phyloP scores from a whole-genome alignment of 768 basidiomycete species.

The Agaricus bisporus region DNA sequence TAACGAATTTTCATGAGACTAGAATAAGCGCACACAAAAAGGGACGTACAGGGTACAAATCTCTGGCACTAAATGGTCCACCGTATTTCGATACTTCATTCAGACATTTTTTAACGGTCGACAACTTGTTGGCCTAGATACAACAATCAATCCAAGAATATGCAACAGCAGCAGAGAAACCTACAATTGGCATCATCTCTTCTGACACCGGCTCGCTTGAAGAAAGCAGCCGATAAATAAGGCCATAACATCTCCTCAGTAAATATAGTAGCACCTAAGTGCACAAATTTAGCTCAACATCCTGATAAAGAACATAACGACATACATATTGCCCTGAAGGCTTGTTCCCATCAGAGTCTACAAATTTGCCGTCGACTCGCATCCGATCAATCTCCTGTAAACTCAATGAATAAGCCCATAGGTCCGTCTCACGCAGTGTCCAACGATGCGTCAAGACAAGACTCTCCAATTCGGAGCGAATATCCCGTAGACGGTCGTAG shows the following conservation, averaged over 20 bases:
- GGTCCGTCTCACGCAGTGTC: slow-evolving; percentile 91
- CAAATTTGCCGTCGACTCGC: slow-evolving; percentile 95
- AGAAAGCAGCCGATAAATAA: slow-evolving; percentile 89
- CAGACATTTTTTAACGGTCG: slow-evolving; percentile 93
- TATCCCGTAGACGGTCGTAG: slow-evolving; percentile 83
- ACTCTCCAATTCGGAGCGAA: slow-evolving; percentile 84
- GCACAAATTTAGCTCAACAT: background rate
- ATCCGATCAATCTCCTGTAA: slow-evolving; percentile 96
- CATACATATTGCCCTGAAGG: slow-evolving; percentile 93
- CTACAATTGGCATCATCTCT: slow-evolving; percentile 92
- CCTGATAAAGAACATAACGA: slow-evolving; percentile 6
- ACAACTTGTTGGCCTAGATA: slow-evolving; percentile 85
- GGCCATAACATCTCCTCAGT: slow-evolving; percentile 89
- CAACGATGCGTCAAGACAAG: slow-evolving; percentile 94
- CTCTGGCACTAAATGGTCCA: slow-evolving; percentile 86
- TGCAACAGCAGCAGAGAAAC: background rate
- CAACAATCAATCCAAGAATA: background rate
- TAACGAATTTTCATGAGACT: background rate
- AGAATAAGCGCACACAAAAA: background rate
- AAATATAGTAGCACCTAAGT: slow-evolving; percentile 85
- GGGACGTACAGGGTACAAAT: slow-evolving; percentile 81
- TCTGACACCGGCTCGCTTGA: slow-evolving; percentile 97
- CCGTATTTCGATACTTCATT: slow-evolving; percentile 96
- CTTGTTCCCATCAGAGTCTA: slow-evolving; percentile 87
- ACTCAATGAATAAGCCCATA: slow-evolving; percentile 90